These are phyloP conservation scores for Skeletonema tropicum DNA, from an alignment of 108 stramenopile species.

Conservation along the genomic window DNA sequence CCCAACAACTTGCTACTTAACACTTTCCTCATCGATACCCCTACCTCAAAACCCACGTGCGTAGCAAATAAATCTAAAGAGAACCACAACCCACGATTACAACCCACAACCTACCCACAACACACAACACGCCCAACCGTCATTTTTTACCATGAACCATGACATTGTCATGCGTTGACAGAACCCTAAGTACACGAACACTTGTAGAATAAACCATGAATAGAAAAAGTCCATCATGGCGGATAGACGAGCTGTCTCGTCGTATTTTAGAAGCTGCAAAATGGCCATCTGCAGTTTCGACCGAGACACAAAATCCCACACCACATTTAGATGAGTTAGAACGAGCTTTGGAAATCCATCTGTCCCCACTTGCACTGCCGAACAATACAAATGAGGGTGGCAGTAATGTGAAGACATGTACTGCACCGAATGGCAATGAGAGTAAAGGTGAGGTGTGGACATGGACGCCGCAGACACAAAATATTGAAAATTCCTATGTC, in stretches of 20 bases:
- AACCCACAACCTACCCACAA: too few species aligned
- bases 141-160: too few species aligned
- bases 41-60: too few species aligned
- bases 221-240: slow-evolving; percentile 20
- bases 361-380: slow-evolving; percentile 4
- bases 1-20: too few species aligned
- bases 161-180: too few species aligned
- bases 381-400: neutral
- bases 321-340: slow-evolving; percentile 47
- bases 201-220: neutral
- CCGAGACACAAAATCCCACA: slow-evolving; percentile 4
- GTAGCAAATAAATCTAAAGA: too few species aligned
- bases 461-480: slow-evolving; percentile 26
- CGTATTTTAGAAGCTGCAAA: slow-evolving; percentile 25
- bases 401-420: slow-evolving; percentile 12
- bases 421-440: slow-evolving; percentile 4
- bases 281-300: slow-evolving; percentile 3
- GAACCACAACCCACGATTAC: too few species aligned
- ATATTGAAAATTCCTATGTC: slow-evolving; percentile 23
- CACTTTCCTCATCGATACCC: too few species aligned
- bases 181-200: neutral
- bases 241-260: slow-evolving; percentile 40
- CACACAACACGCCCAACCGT: too few species aligned
- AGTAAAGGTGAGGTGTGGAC: slow-evolving; percentile 9
- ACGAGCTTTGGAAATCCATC: slow-evolving; percentile 27